Conservation (phyloP, 257 asterid species). For the Plantago major region DNA sequence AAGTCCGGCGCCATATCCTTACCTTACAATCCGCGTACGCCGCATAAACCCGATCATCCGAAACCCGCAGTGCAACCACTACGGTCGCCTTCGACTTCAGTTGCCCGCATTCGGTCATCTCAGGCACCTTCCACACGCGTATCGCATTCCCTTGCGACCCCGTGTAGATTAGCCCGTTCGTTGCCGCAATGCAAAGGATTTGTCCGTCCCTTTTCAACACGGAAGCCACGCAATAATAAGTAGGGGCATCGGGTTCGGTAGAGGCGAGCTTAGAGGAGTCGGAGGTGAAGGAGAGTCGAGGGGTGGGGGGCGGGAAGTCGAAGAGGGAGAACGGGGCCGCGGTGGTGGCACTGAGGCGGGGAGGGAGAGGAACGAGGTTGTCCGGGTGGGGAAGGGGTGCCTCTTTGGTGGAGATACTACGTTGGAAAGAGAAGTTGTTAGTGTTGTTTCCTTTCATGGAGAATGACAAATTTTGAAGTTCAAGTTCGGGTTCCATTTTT, state of each 20-base stretch:
- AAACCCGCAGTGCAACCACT: conserved; percentile 61
- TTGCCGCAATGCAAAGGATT: conserved; percentile 58
- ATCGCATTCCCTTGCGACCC: conserved; percentile 60
- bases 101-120: conserved; percentile 81
- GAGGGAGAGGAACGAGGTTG: conserved; percentile 27
- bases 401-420: conserved; percentile 69
- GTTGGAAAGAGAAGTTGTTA: conserved; percentile 34
- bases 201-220: conserved; percentile 91
- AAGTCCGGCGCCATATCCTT: conserved; percentile 85
- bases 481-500: not conserved
- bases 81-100: conserved; percentile 67
- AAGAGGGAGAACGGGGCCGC: conserved; percentile 27
- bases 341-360: conserved; percentile 30
- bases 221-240: conserved; percentile 74
- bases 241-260: conserved; percentile 23
- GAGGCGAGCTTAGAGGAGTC: conserved; percentile 29
- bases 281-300: conserved; percentile 42
- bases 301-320: conserved; percentile 47
- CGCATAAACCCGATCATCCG: conserved; percentile 75
- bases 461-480: conserved; percentile 43
- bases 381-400: conserved; percentile 25
- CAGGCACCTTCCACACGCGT: conserved; percentile 91
- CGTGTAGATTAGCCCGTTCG: conserved; percentile 66
- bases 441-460: conserved; percentile 38
- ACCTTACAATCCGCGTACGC: conserved; percentile 75